Evolutionary conservation across 257 asterid species (phyloP).

Genomic region (Mentha longifolia): DNA sequence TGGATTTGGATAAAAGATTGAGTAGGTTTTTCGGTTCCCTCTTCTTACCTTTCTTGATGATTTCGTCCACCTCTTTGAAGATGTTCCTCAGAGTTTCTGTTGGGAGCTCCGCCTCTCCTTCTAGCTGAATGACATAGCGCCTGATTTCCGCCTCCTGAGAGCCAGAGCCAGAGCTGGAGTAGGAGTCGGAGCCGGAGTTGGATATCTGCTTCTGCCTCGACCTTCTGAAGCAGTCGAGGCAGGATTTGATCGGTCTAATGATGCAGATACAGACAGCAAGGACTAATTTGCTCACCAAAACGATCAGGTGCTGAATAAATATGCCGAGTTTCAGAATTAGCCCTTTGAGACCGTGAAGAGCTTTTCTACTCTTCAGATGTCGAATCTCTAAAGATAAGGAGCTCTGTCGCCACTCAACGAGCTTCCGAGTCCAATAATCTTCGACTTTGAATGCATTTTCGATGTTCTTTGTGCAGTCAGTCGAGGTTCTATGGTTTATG

Average conservation of each 20-base stretch:
- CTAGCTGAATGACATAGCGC: slow-evolving; percentile 49
- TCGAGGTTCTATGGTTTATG: slow-evolving; percentile 21
- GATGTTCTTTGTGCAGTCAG: slow-evolving; percentile 14
- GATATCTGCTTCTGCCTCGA: slow-evolving; percentile 33
- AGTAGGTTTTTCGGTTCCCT: slow-evolving; percentile 43
- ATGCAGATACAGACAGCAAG: slow-evolving; percentile 35
- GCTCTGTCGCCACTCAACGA: slow-evolving; percentile 52
- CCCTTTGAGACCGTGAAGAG: slow-evolving; percentile 36
- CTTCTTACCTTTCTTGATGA: slow-evolving; percentile 25
- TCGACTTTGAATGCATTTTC: slow-evolving; percentile 33
- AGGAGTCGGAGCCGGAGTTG: background rate
- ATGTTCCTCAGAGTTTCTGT: slow-evolving; percentile 36
- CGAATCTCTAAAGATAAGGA: slow-evolving; percentile 36
- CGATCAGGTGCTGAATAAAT: slow-evolving; percentile 41
- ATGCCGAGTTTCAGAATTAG: slow-evolving; percentile 37
- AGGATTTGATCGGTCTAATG: slow-evolving; percentile 24
- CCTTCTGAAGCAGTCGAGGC: slow-evolving; percentile 23
- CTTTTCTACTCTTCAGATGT: slow-evolving; percentile 44
- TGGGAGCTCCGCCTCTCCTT: slow-evolving; percentile 52
- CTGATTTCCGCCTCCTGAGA: slow-evolving; percentile 32
- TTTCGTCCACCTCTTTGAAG: slow-evolving; percentile 28
- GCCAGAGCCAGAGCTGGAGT: background rate
- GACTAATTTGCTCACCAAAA: slow-evolving; percentile 39
- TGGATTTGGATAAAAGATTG: slow-evolving; percentile 35
- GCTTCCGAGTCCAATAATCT: slow-evolving; percentile 45